A percentile compares a stretch with the other conserved stretches of the same genome.
These are phyloP conservation scores for Podospora pseudoanserina DNA, from an alignment of 495 filamentous ascomycete genomes.

Conservation along the genomic window DNA sequence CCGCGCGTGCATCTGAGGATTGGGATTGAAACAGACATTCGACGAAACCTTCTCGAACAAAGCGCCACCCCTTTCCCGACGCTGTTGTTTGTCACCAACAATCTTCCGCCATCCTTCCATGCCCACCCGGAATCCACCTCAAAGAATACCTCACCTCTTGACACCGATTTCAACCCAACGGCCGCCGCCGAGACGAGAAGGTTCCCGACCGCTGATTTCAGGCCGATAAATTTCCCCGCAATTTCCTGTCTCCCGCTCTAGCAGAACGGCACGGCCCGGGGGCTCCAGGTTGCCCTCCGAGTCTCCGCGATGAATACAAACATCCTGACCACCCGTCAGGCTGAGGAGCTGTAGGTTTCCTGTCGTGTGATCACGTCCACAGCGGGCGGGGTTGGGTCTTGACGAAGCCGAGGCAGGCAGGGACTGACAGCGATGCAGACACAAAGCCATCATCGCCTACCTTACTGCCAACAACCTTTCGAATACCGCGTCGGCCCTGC, in stretches of 20 bases:
- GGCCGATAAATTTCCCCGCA: slow-evolving; percentile 11
- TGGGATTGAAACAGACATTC: slow-evolving; percentile 3
- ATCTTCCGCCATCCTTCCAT: not conserved
- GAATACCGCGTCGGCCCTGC: slow-evolving; percentile 63
- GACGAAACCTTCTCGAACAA: slow-evolving; percentile 12
- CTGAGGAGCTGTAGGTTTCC: slow-evolving; percentile 75
- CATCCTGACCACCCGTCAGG: slow-evolving; percentile 73
- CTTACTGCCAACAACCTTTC: slow-evolving; percentile 66
- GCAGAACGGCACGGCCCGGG: slow-evolving; percentile 8
- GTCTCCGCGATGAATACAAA: slow-evolving; percentile 59
- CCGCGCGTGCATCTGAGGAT: slow-evolving; percentile 10
- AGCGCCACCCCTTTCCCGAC: not conserved
- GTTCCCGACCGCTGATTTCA: slow-evolving; percentile 8
- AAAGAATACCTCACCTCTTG: not conserved
- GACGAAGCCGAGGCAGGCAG: not conserved
- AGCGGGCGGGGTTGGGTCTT: not conserved
- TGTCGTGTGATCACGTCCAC: not conserved
- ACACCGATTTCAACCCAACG: not conserved
- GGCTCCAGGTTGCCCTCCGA: slow-evolving; percentile 4
- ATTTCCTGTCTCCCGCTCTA: slow-evolving; percentile 13
- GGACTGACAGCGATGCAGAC: slow-evolving; percentile 50
- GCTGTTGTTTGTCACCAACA: not conserved
- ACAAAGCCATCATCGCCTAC: slow-evolving; percentile 89
- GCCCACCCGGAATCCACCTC: not conserved
- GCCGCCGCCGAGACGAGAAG: not conserved